These are phyloP conservation scores for Diaporthe longicolla DNA, from an alignment of 2,329 filamentous ascomycete genomes.

Conservation along the genomic window DNA sequence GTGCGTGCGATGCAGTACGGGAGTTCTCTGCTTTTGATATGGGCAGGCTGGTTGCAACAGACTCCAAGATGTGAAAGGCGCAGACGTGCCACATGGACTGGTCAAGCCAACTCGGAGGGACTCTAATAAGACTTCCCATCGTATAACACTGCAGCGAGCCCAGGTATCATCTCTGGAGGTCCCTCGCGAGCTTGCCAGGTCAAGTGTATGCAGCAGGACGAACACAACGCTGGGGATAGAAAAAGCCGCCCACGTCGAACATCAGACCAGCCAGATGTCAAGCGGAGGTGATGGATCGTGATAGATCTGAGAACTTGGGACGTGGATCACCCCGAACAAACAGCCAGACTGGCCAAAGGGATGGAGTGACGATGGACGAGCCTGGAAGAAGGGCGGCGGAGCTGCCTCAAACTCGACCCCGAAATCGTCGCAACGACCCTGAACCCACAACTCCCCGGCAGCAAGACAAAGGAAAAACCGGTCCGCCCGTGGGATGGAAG, in stretches of 20 bases:
- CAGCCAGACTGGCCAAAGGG: slow-evolving; percentile 25
- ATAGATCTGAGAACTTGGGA: neutral
- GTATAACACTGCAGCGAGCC: neutral
- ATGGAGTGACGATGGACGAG: neutral
- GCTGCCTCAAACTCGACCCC: slow-evolving; percentile 13
- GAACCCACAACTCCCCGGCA: slow-evolving; percentile 9
- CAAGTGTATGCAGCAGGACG: slow-evolving; percentile 8
- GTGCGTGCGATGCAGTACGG: neutral
- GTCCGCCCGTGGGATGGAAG: slow-evolving; percentile 5
- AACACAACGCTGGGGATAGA: slow-evolving; percentile 4
- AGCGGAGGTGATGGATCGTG: neutral
- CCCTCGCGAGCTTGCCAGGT: neutral
- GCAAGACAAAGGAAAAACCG: slow-evolving; percentile 38
- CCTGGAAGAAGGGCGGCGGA: neutral
- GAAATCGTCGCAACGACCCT: neutral
- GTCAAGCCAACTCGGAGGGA: neutral
- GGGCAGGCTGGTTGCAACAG: neutral
- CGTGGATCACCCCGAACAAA: neutral
- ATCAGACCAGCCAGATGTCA: slow-evolving; percentile 1
- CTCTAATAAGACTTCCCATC: neutral
- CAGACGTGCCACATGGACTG: neutral
- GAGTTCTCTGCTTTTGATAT: neutral
- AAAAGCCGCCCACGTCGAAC: neutral
- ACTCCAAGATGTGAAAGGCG: neutral
- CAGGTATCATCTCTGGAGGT: too few relatives aligned